These are phyloP conservation scores for Pseudogymnoascus sp. DNA, from an alignment of 2,329 filamentous ascomycete genomes.

Conservation along the genomic window DNA sequence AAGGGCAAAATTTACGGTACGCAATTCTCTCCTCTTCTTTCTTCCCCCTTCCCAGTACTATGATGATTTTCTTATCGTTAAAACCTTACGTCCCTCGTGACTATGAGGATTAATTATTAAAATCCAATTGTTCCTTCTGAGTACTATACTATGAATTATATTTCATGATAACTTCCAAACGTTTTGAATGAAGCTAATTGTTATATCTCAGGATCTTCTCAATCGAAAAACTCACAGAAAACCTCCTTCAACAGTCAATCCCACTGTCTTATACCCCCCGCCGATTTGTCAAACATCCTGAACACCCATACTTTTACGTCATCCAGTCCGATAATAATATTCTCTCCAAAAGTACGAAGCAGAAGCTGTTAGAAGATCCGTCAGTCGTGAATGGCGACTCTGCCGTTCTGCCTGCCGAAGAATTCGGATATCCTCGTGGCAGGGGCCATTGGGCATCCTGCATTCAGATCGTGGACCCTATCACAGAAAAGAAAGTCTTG, in stretches of 20 bases:
- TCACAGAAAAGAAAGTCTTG: constrained; percentile 64
- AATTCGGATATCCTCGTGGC: constrained; percentile 83
- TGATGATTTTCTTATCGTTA: constrained; percentile 40
- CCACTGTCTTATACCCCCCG: constrained; percentile 85
- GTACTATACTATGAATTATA: constrained; percentile 22
- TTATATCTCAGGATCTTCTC: constrained; percentile 67
- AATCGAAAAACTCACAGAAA: constrained; percentile 78
- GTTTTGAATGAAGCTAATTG: background rate
- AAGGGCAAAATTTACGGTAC: constrained; percentile 80
- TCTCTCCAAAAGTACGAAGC: constrained; percentile 68
- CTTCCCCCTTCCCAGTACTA: constrained; percentile 16
- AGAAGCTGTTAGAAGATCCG: constrained; percentile 67
- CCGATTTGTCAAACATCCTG: constrained; percentile 79
- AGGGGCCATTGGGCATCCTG: constrained; percentile 91
- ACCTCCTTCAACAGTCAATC: constrained; percentile 79
- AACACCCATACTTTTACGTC: constrained; percentile 84
- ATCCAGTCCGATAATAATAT: constrained; percentile 93
- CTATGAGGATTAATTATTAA: constrained; percentile 48
- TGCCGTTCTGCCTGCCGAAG: constrained; percentile 63
- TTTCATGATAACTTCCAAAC: constrained; percentile 16
- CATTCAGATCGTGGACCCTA: constrained; percentile 83
- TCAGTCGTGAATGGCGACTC: constrained; percentile 64
- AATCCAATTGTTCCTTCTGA: constrained; percentile 99
- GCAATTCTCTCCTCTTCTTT: constrained; percentile 32
- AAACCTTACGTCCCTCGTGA: constrained; percentile 29